Base-by-base conservation (phyloP, 768 basidiomycete genomes). In the Udeniomyces megalosporus region DNA sequence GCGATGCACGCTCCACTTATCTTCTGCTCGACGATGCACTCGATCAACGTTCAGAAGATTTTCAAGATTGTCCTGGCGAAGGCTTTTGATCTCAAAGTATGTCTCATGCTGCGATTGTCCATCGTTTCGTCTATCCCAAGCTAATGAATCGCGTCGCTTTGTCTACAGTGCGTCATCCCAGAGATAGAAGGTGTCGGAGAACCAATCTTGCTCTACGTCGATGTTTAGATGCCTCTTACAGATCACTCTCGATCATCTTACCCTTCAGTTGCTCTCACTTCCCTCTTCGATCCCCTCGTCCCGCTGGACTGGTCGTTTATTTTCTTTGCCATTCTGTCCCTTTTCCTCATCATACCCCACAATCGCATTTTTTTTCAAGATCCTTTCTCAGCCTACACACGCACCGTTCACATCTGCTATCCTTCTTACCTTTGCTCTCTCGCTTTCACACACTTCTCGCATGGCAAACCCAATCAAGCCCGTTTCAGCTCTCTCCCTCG, bases 1-100 rank as follows among this genome's bases (percentile, higher is more conserved):
- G 95, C 95, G 55, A 99, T 99, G 95, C 92, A 97, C 73, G 92
- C 95, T 20, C 93, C 92, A n/a, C 77, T 99, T 64, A 95, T 99
- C 74, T 99, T 97, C 76, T 99, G 93, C 76, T 96, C 93, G 55
- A 99, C 95, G 52, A 88, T 89, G 52, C 92, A 93, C 67, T 92
- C 92, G 65, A 95, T 97, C 78, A 99, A 99, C 75, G 93, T 99
- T 59, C 95, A 99, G 28, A 99, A 99, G 79, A 74, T 74, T 52
- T 75, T 75, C 73, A 75, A 95, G 79, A 95, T 95, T 74, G 89
- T 75, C 12, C 67, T 75, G 20, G 74, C 73, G 6, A 73, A 75
- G 67, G 91, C 92, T 34, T 97, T 97, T 70, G 95, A 97, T 76
- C 81, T 97, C 68, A 97, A 73, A 62, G 72, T 70, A 61, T 61